These are phyloP conservation scores for Penicillium sp. DNA, from an alignment of 2,329 filamentous ascomycete species.

Conservation along the genomic window DNA sequence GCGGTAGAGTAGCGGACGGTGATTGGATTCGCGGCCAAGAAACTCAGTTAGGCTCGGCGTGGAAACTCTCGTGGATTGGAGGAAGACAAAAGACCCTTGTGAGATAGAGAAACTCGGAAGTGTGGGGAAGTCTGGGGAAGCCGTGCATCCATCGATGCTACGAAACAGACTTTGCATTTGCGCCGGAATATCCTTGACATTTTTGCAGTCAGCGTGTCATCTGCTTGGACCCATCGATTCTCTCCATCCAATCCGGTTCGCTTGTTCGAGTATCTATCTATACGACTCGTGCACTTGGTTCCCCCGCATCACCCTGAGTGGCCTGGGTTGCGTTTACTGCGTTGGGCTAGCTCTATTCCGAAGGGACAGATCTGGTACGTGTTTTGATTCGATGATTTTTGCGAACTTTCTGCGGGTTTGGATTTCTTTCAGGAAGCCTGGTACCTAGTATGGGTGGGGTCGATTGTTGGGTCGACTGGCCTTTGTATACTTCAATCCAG, in stretches of 20 bases:
- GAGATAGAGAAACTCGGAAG: not conserved
- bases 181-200: not conserved
- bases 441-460: not conserved
- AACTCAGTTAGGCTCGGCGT: not conserved
- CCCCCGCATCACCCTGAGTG: constrained; percentile 13
- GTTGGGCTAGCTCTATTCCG: not conserved
- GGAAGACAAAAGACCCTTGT: not conserved
- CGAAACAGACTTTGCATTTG: not conserved
- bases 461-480: no score
- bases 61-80: not conserved
- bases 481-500: not conserved
- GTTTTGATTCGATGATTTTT: not conserved
- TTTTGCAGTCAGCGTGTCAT: not conserved
- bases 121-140: not conserved
- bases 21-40: constrained; percentile 1
- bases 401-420: not conserved
- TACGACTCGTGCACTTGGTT: not conserved
- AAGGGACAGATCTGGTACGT: not conserved
- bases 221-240: no score
- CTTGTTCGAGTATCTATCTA: not conserved
- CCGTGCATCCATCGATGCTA: not conserved
- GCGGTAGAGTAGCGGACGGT: not conserved
- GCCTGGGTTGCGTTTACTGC: not conserved
- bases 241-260: not conserved
- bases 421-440: not conserved